Evolutionary conservation across 2,329 filamentous ascomycete species (phyloP).

Genomic region (Fusarium nygamai): DNA sequence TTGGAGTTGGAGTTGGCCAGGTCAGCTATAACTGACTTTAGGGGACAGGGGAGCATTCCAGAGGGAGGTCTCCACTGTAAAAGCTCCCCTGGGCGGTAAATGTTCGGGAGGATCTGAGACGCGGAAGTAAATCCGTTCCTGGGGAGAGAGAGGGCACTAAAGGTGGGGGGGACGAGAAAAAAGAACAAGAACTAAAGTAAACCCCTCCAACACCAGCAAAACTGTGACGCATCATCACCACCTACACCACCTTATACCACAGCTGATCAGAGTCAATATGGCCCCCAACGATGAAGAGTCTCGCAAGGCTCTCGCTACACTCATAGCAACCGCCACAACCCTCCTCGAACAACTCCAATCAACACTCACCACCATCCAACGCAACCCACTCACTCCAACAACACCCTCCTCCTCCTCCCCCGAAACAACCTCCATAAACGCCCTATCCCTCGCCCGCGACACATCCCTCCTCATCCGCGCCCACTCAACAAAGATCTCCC

Average conservation of each 20-base stretch:
- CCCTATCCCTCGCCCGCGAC: constrained; percentile 76
- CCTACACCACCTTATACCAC: background rate
- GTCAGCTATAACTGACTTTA: constrained; percentile 26
- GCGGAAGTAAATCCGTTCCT: constrained; percentile 18
- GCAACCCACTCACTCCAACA: constrained; percentile 26
- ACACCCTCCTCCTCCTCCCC: constrained; percentile 18
- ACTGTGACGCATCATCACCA: constrained; percentile 9
- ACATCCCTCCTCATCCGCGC: constrained; percentile 79
- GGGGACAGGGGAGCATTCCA: constrained; percentile 2
- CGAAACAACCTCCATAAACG: constrained; percentile 55
- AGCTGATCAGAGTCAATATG: constrained; percentile 23
- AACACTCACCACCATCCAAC: constrained; percentile 53
- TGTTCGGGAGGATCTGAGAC: constrained; percentile 14
- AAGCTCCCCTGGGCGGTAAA: constrained; percentile 37
- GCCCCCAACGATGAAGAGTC: constrained; percentile 40
- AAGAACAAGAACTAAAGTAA: background rate
- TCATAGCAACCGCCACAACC: constrained; percentile 50
- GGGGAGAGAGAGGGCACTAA: constrained; percentile 19
- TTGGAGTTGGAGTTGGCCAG: constrained; percentile 31
- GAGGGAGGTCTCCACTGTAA: constrained; percentile 39
- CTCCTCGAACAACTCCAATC: constrained; percentile 57
- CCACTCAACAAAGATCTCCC: constrained; percentile 86
- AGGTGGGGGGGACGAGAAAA: constrained; percentile 35
- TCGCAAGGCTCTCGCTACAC: constrained; percentile 51
- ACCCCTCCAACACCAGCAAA: constrained; percentile 42